A percentile compares a stretch with the other conserved stretches of the same genome.
Conservation (phyloP, 371 early-diverging fungal genomes). For the Nematocida sp. region DNA sequence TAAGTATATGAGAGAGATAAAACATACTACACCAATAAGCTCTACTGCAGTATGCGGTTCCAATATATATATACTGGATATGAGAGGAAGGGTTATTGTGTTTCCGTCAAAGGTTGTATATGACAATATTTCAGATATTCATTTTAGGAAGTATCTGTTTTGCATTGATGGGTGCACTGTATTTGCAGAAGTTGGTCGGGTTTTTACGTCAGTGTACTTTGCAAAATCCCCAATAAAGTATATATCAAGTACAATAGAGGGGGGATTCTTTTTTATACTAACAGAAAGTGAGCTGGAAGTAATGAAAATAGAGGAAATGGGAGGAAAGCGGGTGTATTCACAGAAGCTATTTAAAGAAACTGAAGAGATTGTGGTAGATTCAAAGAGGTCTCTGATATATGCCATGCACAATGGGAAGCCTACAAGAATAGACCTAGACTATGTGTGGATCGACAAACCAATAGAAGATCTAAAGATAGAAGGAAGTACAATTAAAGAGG, state of each 20-base stretch:
- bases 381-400: constrained; percentile 49
- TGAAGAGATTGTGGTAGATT: constrained; percentile 33
- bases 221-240: constrained; percentile 1
- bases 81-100: constrained; percentile 58
- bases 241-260: constrained; percentile 21
- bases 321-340: constrained; percentile 1
- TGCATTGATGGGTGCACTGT: constrained; percentile 40
- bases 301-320: constrained; percentile 21
- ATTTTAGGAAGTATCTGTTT: constrained; percentile 49
- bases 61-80: constrained; percentile 60
- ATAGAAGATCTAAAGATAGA: constrained; percentile 30
- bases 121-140: constrained; percentile 41
- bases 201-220: constrained; percentile 45
- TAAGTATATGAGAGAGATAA: constrained; percentile 42
- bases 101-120: constrained; percentile 60
- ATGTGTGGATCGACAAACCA: constrained; percentile 45
- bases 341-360: background rate
- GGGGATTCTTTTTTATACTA: constrained; percentile 44
- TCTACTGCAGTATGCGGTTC: constrained; percentile 47
- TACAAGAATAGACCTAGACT: constrained; percentile 6
- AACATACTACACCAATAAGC: constrained; percentile 60
- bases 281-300: constrained; percentile 30
- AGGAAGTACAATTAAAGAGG: constrained; percentile 35
- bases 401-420: constrained; percentile 1
- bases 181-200: constrained; percentile 48